A percentile compares a stretch with the other conserved stretches of the same genome.
Conservation (phyloP, 306 rosid species). For the Gastrolobium bilobum region DNA sequence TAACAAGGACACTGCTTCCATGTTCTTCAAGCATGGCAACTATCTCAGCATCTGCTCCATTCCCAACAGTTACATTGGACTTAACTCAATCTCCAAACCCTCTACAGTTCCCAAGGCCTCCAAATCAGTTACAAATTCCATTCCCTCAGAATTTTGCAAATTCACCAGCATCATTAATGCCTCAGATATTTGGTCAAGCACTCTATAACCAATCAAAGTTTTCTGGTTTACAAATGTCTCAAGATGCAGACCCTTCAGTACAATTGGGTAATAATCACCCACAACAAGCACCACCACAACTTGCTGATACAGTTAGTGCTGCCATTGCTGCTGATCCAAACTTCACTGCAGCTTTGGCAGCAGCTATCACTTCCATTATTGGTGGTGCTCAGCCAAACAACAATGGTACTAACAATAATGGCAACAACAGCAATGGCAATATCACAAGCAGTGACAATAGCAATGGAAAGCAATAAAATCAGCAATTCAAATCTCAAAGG, state of each 20-base stretch:
- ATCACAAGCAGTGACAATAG: constrained; percentile 30
- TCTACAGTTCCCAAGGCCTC: constrained; percentile 57
- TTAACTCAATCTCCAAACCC: constrained; percentile 74
- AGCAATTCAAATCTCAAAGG: constrained; percentile 49
- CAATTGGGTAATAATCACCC: constrained; percentile 43
- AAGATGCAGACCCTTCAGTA: constrained; percentile 44
- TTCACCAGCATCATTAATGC: constrained; percentile 55
- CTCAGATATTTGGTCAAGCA: constrained; percentile 67
- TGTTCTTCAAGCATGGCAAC: constrained; percentile 84
- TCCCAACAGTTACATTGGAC: constrained; percentile 90
- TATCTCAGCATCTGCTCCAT: constrained; percentile 90
- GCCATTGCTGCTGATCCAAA: constrained; percentile 84
- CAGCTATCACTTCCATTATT: constrained; percentile 73
- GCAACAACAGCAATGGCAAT: constrained; percentile 33
- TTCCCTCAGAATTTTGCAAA: constrained; percentile 56
- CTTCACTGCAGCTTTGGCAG: constrained; percentile 73
- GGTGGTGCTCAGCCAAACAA: constrained; percentile 57
- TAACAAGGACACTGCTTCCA: constrained; percentile 68
- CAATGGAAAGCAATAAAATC: constrained; percentile 55
- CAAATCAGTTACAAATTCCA: constrained; percentile 59
- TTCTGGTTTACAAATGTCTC: constrained; percentile 76
- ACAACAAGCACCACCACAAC: constrained; percentile 39
- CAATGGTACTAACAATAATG: constrained; percentile 31
- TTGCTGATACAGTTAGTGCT: constrained; percentile 58
- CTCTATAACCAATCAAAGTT: constrained; percentile 71